phyloP scores from a whole-genome alignment of 371 early-diverging fungal genomes.

The Dinochytrium kinnereticum region DNA sequence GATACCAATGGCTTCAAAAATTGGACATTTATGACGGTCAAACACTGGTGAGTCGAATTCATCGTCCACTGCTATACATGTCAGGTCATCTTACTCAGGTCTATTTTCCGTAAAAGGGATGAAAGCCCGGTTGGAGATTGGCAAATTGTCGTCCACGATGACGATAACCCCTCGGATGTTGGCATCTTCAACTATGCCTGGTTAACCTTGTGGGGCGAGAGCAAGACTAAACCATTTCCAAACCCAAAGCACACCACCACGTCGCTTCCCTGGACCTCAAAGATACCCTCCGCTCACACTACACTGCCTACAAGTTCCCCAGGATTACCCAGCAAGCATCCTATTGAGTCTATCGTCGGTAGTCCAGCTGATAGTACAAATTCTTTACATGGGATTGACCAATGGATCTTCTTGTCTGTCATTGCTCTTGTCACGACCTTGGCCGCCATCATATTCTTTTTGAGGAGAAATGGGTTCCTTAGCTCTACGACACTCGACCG shows the following conservation, averaged over 20 bases:
- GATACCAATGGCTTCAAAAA: conserved; percentile 74
- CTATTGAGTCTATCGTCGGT: background rate
- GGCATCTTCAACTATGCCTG: conserved; percentile 68
- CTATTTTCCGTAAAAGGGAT: conserved; percentile 68
- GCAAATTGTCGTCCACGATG: conserved; percentile 64
- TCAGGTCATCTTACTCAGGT: background rate
- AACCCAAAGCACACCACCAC: background rate
- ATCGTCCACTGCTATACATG: background rate
- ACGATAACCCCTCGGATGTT: conserved; percentile 22
- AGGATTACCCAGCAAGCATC: background rate
- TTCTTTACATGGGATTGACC: background rate
- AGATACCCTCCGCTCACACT: background rate
- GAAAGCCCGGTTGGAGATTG: conserved; percentile 84
- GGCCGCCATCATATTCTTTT: background rate
- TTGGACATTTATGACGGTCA: conserved; percentile 96
- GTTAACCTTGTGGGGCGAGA: conserved; percentile 73
- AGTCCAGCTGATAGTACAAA: background rate
- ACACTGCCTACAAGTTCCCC: background rate
- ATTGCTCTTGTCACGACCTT: conserved; percentile 1
- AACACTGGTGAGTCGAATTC: conserved; percentile 81
- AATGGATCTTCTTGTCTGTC: conserved; percentile 9
- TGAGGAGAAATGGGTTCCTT: background rate
- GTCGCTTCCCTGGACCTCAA: background rate
- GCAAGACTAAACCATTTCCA: no score
- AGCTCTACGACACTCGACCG: background rate